Evolutionary conservation across 2,329 filamentous ascomycete genomes (phyloP).

Genomic region (Trichoderma aggressivum): DNA sequence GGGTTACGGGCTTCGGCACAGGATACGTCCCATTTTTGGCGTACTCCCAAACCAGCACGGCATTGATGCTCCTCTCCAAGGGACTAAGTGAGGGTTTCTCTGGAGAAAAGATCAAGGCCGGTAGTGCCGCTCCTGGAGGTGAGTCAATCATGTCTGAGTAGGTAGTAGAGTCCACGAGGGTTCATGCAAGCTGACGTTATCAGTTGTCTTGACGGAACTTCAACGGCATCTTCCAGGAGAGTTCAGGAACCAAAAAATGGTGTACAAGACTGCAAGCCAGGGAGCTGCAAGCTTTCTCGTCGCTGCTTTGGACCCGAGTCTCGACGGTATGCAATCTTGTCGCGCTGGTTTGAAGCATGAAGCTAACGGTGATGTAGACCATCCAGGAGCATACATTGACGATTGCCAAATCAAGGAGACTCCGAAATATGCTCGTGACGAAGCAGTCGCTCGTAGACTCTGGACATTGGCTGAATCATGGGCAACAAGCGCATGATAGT

Average conservation of each 20-base stretch:
- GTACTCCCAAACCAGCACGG: constrained; percentile 9
- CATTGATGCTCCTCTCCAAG: constrained; percentile 5
- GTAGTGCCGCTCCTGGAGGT: constrained; percentile 10
- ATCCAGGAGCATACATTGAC: background rate
- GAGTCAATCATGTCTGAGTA: background rate
- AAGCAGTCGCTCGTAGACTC: background rate
- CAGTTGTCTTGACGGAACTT: constrained; percentile 14
- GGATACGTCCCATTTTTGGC: constrained; percentile 11
- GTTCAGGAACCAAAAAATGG: constrained; percentile 10
- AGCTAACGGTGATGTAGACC: background rate
- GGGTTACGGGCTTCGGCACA: background rate
- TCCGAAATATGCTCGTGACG: background rate
- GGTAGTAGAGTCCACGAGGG: too few species aligned
- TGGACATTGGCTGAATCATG: constrained; percentile 9
- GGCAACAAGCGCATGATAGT: background rate
- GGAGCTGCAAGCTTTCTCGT: constrained; percentile 16
- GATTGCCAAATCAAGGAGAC: background rate
- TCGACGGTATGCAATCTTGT: background rate
- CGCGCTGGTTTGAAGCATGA: too few species aligned
- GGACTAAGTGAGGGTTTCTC: background rate
- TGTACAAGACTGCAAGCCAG: constrained; percentile 9
- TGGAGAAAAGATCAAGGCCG: background rate
- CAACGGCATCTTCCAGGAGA: constrained; percentile 4
- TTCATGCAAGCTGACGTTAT: background rate
- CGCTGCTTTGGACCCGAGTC: constrained; percentile 8